Evolutionary conservation across 345 rosid genomes (phyloP).

Genomic region (Hibiscus trionum): DNA sequence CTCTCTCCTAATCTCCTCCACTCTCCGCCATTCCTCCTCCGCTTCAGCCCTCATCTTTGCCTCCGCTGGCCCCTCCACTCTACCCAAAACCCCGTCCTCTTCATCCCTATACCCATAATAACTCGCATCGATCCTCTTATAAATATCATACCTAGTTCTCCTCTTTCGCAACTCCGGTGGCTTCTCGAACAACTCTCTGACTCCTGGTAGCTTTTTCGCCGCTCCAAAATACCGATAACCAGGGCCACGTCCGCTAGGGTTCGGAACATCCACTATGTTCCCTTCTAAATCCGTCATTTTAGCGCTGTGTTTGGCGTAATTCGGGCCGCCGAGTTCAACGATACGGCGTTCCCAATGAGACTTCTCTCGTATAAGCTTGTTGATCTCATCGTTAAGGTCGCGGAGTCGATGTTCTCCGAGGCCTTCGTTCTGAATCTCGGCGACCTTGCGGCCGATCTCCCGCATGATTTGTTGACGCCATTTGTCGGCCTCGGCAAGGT

Average conservation of each 20-base stretch:
- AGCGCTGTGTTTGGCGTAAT: conserved; percentile 51
- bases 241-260: conserved; percentile 93
- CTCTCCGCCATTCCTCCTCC: conserved; percentile 67
- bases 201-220: conserved; percentile 90
- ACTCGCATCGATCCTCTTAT: conserved; percentile 85
- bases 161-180: conserved; percentile 88
- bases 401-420: conserved; percentile 87
- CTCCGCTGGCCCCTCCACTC: conserved; percentile 63
- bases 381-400: conserved; percentile 89
- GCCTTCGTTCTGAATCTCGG: conserved; percentile 95
- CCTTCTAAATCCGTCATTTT: conserved; percentile 94
- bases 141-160: conserved; percentile 84
- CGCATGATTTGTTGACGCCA: conserved; percentile 93
- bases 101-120: conserved; percentile 94
- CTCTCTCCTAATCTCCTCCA: conserved; percentile 75
- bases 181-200: conserved; percentile 81
- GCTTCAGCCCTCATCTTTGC: conserved; percentile 41
- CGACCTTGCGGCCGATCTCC: conserved; percentile 83
- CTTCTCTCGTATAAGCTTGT: conserved; percentile 84
- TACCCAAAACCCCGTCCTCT: conserved; percentile 79
- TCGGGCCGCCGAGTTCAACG: conserved; percentile 76
- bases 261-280: conserved; percentile 81
- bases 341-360: conserved; percentile 89
- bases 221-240: conserved; percentile 94
- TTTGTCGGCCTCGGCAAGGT: conserved; percentile 81